Evolutionary conservation across 306 rosid genomes (phyloP).

Genomic region (Rosa multiflora): DNA sequence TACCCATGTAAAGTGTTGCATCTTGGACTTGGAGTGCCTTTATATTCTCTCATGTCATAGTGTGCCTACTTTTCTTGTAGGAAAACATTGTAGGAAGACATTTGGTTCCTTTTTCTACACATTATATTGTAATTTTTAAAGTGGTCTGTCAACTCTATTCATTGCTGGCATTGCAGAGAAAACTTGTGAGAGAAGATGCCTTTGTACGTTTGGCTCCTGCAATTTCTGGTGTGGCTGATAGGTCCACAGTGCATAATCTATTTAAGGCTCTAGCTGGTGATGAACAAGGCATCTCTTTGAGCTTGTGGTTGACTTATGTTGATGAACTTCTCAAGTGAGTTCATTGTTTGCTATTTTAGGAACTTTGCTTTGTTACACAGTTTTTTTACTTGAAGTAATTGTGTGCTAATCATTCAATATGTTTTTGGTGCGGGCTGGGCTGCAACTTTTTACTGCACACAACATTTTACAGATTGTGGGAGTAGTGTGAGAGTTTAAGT

Average conservation of each 20-base stretch:
- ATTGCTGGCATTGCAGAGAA: conserved; percentile 52
- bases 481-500: not conserved
- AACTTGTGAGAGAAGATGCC: conserved; percentile 72
- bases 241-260: conserved; percentile 72
- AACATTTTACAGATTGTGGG: not conserved
- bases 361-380: not conserved
- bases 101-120: not conserved
- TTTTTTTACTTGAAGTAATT: not conserved
- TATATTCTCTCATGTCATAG: not conserved
- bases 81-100: not conserved
- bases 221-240: conserved; percentile 76
- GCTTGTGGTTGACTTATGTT: conserved; percentile 74
- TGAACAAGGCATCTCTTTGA: conserved; percentile 72
- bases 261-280: conserved; percentile 84
- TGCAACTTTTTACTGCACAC: not conserved
- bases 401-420: not conserved
- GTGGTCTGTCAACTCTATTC: conserved; percentile 2
- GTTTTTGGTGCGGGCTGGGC: not conserved
- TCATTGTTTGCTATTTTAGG: not conserved
- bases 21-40: not conserved
- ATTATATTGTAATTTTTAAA: not conserved
- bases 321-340: conserved; percentile 84
- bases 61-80: not conserved
- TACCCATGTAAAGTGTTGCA: not conserved
- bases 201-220: conserved; percentile 92